Percentiles rank a stretch among this genome's conserved stretches.
phyloP scores from a whole-genome alignment of 2,329 filamentous ascomycete species.

The Mycocentrospora acerina region DNA sequence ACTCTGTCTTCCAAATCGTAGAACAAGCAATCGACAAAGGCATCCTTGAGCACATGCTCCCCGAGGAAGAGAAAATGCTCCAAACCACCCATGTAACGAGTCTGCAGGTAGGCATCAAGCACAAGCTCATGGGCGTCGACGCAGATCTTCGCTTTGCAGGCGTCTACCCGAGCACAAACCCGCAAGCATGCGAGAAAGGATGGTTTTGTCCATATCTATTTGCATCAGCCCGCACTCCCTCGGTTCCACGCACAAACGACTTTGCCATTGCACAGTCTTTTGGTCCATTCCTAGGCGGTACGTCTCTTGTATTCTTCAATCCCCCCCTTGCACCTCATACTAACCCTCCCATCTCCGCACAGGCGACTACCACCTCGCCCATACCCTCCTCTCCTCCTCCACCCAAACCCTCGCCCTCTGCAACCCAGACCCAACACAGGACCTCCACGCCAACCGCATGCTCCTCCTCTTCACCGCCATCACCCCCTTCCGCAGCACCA shows the following conservation, averaged over 20 bases:
- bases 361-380: conserved; percentile 41
- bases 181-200: conserved; percentile 36
- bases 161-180: conserved; percentile 24
- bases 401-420: conserved; percentile 4
- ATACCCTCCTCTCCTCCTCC: conserved; percentile 38
- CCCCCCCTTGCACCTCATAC: neutral
- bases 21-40: conserved; percentile 45
- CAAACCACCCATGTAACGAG: conserved; percentile 39
- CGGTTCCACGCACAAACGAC: conserved; percentile 34
- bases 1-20: conserved; percentile 42
- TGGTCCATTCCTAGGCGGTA: conserved; percentile 40
- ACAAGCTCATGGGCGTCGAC: conserved; percentile 45
- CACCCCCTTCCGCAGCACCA: conserved; percentile 37
- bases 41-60: conserved; percentile 40
- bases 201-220: conserved; percentile 45
- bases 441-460: conserved; percentile 38
- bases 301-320: conserved; percentile 1
- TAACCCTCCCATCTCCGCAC: conserved; percentile 1
- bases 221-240: conserved; percentile 35
- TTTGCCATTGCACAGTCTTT: conserved; percentile 42
- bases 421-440: conserved; percentile 22
- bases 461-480: conserved; percentile 43
- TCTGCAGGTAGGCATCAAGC: conserved; percentile 41
- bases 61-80: conserved; percentile 44
- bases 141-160: conserved; percentile 38